Percentiles rank a stretch among this genome's conserved stretches.
Evolutionary conservation across 2,329 filamentous ascomycete genomes (phyloP).

Genomic region (Claviceps sorghi): DNA sequence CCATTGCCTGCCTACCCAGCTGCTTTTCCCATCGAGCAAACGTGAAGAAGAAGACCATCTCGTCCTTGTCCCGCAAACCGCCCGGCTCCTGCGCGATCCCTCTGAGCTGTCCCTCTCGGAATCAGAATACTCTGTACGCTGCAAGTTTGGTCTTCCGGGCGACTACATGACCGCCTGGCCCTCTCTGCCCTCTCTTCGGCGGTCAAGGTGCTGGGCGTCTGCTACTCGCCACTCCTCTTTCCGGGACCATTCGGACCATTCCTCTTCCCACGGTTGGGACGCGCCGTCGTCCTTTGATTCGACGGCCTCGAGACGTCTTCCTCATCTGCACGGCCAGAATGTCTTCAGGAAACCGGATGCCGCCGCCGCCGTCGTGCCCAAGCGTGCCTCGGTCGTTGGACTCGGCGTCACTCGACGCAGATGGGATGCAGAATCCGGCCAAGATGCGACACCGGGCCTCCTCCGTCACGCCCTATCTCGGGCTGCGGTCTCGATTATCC

Average conservation of each 20-base stretch:
- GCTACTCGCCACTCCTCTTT: no score
- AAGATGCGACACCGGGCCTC: conserved; percentile 11
- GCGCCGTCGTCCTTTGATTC: neutral
- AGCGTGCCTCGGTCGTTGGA: conserved; percentile 11
- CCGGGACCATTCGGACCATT: no score
- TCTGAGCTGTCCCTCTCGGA: neutral
- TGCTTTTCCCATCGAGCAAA: neutral
- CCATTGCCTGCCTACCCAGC: neutral
- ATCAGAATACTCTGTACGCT: neutral
- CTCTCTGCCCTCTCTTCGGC: neutral
- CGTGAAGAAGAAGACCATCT: neutral
- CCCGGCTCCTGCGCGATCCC: neutral
- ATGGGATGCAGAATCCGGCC: conserved; percentile 11
- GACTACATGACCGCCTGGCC: neutral
- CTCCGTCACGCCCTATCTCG: conserved; percentile 78
- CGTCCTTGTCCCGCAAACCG: neutral
- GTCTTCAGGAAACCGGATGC: neutral
- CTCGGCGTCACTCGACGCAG: conserved; percentile 22
- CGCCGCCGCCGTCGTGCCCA: neutral
- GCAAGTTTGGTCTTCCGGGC: neutral
- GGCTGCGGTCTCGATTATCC: conserved; percentile 74
- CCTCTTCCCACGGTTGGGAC: neutral
- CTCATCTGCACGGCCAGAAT: neutral
- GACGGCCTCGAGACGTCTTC: neutral
- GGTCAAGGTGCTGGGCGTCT: neutral